These are phyloP conservation scores for Capsicum pubescens DNA, from an alignment of 257 asterid genomes.

Conservation along the genomic window DNA sequence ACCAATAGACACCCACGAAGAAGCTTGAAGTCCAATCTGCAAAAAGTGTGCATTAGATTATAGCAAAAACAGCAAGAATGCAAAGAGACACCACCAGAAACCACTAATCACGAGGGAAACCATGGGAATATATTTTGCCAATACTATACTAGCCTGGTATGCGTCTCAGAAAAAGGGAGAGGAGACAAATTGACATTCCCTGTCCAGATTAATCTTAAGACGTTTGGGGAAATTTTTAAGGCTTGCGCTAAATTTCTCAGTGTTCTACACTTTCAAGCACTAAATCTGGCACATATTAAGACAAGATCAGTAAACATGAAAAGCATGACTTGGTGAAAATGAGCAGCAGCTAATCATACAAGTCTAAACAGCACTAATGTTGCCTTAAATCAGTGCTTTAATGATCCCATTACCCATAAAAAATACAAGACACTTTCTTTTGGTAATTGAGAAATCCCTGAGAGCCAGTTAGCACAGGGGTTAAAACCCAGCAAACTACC, in stretches of 20 bases:
- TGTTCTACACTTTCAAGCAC: not conserved
- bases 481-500: not conserved
- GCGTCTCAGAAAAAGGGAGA: conserved; percentile 6
- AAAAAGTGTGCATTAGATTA: conserved; percentile 27
- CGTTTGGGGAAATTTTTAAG: not conserved
- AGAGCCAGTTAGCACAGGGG: not conserved
- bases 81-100: conserved; percentile 14
- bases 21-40: conserved; percentile 88
- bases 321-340: not conserved
- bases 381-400: conserved; percentile 12
- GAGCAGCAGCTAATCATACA: conserved; percentile 18
- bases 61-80: conserved; percentile 7
- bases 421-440: not conserved
- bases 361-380: not conserved
- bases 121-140: conserved; percentile 22
- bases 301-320: not conserved
- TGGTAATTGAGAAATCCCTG: not conserved
- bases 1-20: conserved; percentile 79
- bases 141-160: not conserved
- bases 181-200: not conserved
- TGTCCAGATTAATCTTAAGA: conserved; percentile 1
- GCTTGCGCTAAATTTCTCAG: not conserved
- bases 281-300: conserved; percentile 3
- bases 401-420: conserved; percentile 7
- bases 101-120: not conserved